phyloP scores from a whole-genome alignment of 2,329 filamentous ascomycete genomes.

The Lasiodiplodia theobromae region DNA sequence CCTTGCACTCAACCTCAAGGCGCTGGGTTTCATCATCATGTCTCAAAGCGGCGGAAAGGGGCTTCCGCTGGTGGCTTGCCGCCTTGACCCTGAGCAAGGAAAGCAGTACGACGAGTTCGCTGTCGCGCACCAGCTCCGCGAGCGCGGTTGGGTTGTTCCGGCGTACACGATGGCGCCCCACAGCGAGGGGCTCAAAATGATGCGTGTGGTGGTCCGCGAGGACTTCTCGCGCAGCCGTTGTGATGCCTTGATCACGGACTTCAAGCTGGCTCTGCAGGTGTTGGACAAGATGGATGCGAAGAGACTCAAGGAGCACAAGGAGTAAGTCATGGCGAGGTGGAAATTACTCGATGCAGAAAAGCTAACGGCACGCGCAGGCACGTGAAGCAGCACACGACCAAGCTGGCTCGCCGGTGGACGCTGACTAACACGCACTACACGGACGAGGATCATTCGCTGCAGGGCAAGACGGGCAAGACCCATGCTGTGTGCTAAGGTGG shows the following conservation, averaged over 20 bases:
- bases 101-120: slow-evolving; percentile 64
- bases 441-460: slow-evolving; percentile 84
- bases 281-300: slow-evolving; percentile 78
- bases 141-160: slow-evolving; percentile 90
- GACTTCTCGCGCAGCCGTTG: slow-evolving; percentile 86
- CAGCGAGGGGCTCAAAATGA: slow-evolving; percentile 83
- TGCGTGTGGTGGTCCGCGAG: slow-evolving; percentile 90
- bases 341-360: neutral
- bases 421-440: slow-evolving; percentile 59
- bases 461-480: slow-evolving; percentile 90
- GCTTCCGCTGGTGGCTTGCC: slow-evolving; percentile 89
- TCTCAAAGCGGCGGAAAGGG: slow-evolving; percentile 78
- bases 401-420: slow-evolving; percentile 37
- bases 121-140: slow-evolving; percentile 80
- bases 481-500: slow-evolving; percentile 76
- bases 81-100: slow-evolving; percentile 66
- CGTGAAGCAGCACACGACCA: slow-evolving; percentile 34
- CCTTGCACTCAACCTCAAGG: slow-evolving; percentile 74
- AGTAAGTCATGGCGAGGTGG: slow-evolving; percentile 53
- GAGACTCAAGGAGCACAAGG: slow-evolving; percentile 71
- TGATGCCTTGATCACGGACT: slow-evolving; percentile 77
- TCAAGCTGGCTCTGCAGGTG: slow-evolving; percentile 76
- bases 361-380: slow-evolving; percentile 34
- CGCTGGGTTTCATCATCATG: slow-evolving; percentile 86
- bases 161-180: slow-evolving; percentile 97